Conservation (phyloP, 345 rosid genomes). For the Citrus inodora region DNA sequence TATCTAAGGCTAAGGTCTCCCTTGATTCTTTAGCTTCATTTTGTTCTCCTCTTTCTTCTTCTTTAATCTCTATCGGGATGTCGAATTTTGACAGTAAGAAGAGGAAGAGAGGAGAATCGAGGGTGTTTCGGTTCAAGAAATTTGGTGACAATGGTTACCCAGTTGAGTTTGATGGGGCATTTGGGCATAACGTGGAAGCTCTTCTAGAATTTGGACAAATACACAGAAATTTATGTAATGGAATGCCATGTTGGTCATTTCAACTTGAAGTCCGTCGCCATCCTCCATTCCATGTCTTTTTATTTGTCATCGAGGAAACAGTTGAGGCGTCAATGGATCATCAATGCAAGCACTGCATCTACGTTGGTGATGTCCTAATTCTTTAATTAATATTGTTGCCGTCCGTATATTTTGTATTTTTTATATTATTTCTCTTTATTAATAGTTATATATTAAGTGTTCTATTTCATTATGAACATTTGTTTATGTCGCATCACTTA, state of each 20-base stretch:
- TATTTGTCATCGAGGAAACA: constrained; percentile 74
- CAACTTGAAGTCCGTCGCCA: constrained; percentile 78
- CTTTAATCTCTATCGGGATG: background rate
- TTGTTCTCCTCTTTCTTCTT: too few relatives aligned
- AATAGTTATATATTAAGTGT: too few relatives aligned
- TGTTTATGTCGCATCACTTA: background rate
- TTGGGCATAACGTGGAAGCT: constrained; percentile 53
- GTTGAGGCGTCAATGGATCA: constrained; percentile 45
- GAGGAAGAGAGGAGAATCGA: constrained; percentile 71
- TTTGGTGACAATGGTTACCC: constrained; percentile 79
- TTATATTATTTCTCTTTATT: background rate
- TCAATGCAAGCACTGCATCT: constrained; percentile 76
- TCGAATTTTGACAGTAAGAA: constrained; percentile 45
- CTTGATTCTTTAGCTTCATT: background rate
- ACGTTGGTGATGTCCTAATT: constrained; percentile 67
- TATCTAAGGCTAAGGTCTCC: constrained; percentile 2
- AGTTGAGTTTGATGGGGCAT: constrained; percentile 54
- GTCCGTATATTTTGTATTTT: background rate
- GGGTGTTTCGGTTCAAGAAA: constrained; percentile 63
- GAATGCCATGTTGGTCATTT: constrained; percentile 76
- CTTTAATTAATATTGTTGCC: background rate
- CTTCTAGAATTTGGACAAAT: constrained; percentile 65
- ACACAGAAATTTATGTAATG: constrained; percentile 33
- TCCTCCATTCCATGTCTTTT: constrained; percentile 63
- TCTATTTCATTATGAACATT: background rate